Percentiles rank a stretch among this genome's conserved stretches.
Evolutionary conservation across 2,329 filamentous ascomycete species (phyloP).

Genomic region (Verticillium alfalfae): DNA sequence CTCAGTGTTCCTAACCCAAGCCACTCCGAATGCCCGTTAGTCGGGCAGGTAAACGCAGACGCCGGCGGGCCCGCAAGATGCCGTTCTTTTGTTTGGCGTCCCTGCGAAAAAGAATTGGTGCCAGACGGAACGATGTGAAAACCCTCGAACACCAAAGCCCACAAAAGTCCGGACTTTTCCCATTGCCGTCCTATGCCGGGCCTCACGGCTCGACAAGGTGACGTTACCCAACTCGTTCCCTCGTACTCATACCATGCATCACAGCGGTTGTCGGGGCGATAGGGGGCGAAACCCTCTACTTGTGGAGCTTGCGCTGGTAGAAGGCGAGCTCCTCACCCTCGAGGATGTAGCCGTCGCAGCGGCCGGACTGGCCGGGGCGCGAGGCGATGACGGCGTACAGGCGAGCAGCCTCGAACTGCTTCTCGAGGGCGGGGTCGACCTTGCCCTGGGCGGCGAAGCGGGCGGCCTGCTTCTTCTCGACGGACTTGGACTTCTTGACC

Average conservation of each 20-base stretch:
- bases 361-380: constrained; percentile 93
- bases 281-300: constrained; percentile 55
- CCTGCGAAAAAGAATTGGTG: neutral
- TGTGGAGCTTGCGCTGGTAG: constrained; percentile 99
- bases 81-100: neutral
- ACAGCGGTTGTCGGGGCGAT: no score
- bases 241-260: neutral
- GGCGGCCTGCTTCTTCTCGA: constrained; percentile 93
- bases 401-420: constrained; percentile 99
- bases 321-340: constrained; percentile 99
- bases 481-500: constrained; percentile 88
- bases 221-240: neutral
- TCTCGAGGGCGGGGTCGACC: constrained; percentile 88
- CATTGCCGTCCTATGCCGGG: neutral
- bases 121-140: neutral
- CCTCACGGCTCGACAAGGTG: neutral
- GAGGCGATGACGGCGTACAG: constrained; percentile 89
- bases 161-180: neutral
- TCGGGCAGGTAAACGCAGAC: neutral
- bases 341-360: constrained; percentile 94
- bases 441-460: constrained; percentile 81
- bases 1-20: neutral
- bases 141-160: neutral
- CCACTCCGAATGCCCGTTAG: neutral
- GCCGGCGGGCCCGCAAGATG: neutral